Evolutionary conservation across 805 yeast genomes (phyloP).

Genomic region (Candida piceae): DNA sequence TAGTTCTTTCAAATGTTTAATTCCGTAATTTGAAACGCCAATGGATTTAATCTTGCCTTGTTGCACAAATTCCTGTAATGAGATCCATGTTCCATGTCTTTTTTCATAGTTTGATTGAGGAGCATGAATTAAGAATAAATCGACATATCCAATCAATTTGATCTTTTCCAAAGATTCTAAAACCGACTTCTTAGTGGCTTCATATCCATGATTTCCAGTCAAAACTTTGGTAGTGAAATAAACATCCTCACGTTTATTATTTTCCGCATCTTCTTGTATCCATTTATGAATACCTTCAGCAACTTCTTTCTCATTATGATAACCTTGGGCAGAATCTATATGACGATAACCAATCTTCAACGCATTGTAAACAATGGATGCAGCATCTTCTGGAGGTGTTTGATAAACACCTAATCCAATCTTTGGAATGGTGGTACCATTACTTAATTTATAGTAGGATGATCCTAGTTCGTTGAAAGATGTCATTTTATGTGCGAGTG

Average conservation of each 20-base stretch:
- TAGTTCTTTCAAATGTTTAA: slow-evolving; percentile 51
- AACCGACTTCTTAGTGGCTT: slow-evolving; percentile 37
- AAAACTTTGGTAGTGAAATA: slow-evolving; percentile 38
- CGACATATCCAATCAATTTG: slow-evolving; percentile 45
- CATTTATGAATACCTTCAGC: slow-evolving; percentile 53
- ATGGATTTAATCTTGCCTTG: slow-evolving; percentile 46
- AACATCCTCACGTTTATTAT: slow-evolving; percentile 32
- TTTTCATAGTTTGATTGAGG: slow-evolving; percentile 40
- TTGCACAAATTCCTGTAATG: slow-evolving; percentile 51
- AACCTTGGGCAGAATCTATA: slow-evolving; percentile 64
- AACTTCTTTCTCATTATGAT: slow-evolving; percentile 58
- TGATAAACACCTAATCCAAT: slow-evolving; percentile 54
- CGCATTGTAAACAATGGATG: slow-evolving; percentile 49
- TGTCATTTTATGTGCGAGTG: no score
- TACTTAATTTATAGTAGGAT: slow-evolving; percentile 33
- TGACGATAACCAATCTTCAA: slow-evolving; percentile 66
- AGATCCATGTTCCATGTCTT: slow-evolving; percentile 48
- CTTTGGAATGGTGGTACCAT: slow-evolving; percentile 51
- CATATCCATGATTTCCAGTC: slow-evolving; percentile 30
- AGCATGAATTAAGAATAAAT: slow-evolving; percentile 49
- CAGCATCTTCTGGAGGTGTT: slow-evolving; percentile 35
- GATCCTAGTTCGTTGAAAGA: slow-evolving; percentile 2
- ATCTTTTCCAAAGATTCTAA: slow-evolving; percentile 38
- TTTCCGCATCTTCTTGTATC: slow-evolving; percentile 22
- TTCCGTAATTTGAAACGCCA: slow-evolving; percentile 66